phyloP scores from a whole-genome alignment of 495 filamentous ascomycete species.

The Podospora conica region DNA sequence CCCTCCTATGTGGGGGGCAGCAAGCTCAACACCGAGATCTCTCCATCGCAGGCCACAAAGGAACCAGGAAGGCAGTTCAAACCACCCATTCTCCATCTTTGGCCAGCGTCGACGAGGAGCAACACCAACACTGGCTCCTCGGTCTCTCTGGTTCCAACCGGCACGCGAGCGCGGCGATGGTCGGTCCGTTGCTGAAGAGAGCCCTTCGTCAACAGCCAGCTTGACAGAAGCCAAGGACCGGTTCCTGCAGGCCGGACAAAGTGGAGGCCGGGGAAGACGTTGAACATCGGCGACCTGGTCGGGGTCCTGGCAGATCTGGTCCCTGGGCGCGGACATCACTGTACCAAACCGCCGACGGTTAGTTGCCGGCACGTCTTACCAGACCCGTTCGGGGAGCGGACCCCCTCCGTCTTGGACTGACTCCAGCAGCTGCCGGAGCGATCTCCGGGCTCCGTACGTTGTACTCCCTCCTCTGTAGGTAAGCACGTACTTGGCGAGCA shows the following conservation, averaged over 20 bases:
- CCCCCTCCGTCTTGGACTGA: not conserved
- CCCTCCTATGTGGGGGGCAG: not conserved
- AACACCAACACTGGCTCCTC: not conserved
- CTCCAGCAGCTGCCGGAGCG: not conserved
- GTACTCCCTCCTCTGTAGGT: no score
- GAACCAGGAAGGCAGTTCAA: not conserved
- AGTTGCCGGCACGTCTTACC: conserved; percentile 18
- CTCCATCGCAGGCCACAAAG: not conserved
- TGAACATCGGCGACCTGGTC: conserved; percentile 23
- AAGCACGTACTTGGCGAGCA: no score
- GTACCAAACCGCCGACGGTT: not conserved
- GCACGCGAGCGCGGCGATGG: not conserved
- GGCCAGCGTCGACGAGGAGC: not conserved
- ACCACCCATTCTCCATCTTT: not conserved
- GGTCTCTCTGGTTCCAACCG: not conserved
- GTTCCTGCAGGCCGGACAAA: not conserved
- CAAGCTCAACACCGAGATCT: not conserved
- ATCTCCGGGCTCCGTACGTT: not conserved
- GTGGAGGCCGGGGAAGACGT: conserved; percentile 1
- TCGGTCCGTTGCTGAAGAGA: not conserved
- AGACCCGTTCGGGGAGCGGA: not conserved
- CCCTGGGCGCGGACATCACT: not conserved
- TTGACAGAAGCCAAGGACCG: not conserved
- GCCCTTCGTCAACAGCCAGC: not conserved
- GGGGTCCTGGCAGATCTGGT: conserved; percentile 10